These are phyloP conservation scores for Begonia fuchsioides DNA, from an alignment of 306 rosid species.

Conservation along the genomic window DNA sequence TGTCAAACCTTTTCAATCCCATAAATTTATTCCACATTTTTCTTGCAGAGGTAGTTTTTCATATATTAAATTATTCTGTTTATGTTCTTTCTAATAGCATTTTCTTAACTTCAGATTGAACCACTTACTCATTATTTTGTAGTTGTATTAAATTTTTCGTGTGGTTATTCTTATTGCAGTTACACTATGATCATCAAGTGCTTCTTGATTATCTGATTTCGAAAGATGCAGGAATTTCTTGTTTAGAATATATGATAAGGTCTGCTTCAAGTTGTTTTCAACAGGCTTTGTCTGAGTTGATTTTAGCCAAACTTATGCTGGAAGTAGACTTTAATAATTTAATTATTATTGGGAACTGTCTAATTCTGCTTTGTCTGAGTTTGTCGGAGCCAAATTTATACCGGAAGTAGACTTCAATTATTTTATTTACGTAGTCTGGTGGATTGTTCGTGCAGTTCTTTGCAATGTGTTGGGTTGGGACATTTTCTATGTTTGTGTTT, in stretches of 20 bases:
- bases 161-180: constrained; percentile 34
- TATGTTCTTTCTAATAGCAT: too few species aligned
- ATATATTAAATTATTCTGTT: too few species aligned
- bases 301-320: too few species aligned
- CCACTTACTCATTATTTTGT: too few species aligned
- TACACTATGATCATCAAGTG: constrained; percentile 85
- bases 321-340: too few species aligned
- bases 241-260: constrained; percentile 82
- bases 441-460: too few species aligned
- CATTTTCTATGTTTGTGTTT: neutral
- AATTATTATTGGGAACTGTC: too few species aligned
- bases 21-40: constrained; percentile 65
- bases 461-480: neutral
- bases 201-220: constrained; percentile 90
- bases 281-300: neutral
- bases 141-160: neutral
- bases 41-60: constrained; percentile 39
- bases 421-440: too few species aligned
- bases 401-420: too few species aligned
- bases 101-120: too few species aligned
- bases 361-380: neutral
- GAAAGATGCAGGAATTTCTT: constrained; percentile 68
- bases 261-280: constrained; percentile 7
- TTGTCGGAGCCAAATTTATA: too few species aligned
- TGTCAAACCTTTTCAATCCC: constrained; percentile 52